phyloP scores from a whole-genome alignment of 805 yeast species.

The Candida dajiaensis region DNA sequence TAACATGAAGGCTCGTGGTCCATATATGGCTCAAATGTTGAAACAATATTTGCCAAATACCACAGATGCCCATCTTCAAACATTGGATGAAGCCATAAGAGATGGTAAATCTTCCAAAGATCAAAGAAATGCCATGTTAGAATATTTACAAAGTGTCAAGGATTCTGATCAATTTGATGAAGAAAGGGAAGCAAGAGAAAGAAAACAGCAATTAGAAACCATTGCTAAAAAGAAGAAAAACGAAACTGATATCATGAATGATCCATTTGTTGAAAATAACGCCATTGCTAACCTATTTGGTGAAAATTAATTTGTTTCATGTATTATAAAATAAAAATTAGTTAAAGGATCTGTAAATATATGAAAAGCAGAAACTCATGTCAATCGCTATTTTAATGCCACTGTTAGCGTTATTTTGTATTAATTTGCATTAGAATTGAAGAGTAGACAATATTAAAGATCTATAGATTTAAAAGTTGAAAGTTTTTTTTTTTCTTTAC shows the following conservation, averaged over 20 bases:
- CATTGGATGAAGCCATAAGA: conserved; percentile 58
- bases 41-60: conserved; percentile 49
- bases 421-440: not conserved
- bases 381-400: not conserved
- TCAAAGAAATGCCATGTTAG: conserved; percentile 74
- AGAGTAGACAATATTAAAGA: not conserved
- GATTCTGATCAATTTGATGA: conserved; percentile 40
- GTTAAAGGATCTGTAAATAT: not conserved
- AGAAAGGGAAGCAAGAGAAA: conserved; percentile 37
- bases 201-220: conserved; percentile 49
- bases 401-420: not conserved
- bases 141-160: conserved; percentile 62
- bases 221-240: conserved; percentile 43
- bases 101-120: conserved; percentile 67
- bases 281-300: conserved; percentile 57
- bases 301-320: conserved; percentile 19
- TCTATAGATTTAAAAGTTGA: not conserved
- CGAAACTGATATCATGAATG: conserved; percentile 55
- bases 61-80: conserved; percentile 48
- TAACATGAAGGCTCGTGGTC: conserved; percentile 61
- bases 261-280: conserved; percentile 67
- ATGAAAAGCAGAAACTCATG: not conserved
- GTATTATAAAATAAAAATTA: not conserved
- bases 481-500: conserved; percentile 35
- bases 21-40: conserved; percentile 59